Evolutionary conservation across 2,329 filamentous ascomycete genomes (phyloP), one percentile per base, ranked within the genome.

Genomic region (Pseudogymnoascus sp.): DNA sequence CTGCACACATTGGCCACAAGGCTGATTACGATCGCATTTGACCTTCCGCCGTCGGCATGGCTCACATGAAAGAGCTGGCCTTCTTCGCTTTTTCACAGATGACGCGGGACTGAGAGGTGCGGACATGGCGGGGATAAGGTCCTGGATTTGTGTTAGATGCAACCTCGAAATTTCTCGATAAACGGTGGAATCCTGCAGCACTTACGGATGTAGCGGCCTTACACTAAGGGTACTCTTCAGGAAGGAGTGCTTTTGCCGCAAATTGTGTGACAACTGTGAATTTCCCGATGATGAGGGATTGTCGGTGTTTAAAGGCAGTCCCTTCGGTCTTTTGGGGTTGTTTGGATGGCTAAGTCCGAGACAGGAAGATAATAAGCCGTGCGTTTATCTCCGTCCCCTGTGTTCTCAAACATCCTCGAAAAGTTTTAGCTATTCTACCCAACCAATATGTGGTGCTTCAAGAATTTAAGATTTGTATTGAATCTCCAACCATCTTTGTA

Each of bases 31-130:
- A 64, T 80, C 76, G 64, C 78, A 80, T 61, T 78, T 78, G 69
- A 80, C 74, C 68, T 80, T 80, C 38, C 78, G 74, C 16, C 75
- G 74, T 16, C 78, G 73, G 68, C 78, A 81, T 64, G 76, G 73
- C 18, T 62, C 65, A 64, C 78, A 80, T 0, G 78, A 79, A 25
- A 78, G 65, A 3, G 77, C 76, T 34, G 70, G 70, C 18, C 70
- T 63, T 11, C 71, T 67, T 37, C 70, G 67, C 46, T 70, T 73
- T 28, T 56, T 56, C 50, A 21, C 50, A 10, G 50, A 21, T 56
- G 28, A 7, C 11, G 50, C 11, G 10, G 50, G 50, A 4, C 28
- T 56, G 4, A 34, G 50, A 36, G 25, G 50, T 36, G 21, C 50
- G n/a, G 50, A 56, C 50, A 56, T 56, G 50, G 28, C 50, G 50